Percentiles rank a stretch among this genome's conserved stretches.
phyloP scores from a whole-genome alignment of 2,329 filamentous ascomycete genomes.

The Colletotrichum magnum region DNA sequence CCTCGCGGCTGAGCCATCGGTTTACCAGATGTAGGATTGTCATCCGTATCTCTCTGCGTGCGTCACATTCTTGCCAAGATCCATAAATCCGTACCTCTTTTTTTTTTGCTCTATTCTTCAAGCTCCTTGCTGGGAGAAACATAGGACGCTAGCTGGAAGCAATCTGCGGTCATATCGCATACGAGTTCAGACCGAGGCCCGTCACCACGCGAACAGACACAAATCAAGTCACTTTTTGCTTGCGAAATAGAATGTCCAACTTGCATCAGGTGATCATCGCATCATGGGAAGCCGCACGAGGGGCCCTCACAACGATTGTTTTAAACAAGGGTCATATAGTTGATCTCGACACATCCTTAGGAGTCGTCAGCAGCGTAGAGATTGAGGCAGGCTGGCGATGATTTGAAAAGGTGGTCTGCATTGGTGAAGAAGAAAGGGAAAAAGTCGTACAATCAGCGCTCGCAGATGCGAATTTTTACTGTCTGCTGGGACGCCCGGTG shows the following conservation, averaged over 20 bases:
- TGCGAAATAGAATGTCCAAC: constrained; percentile 61
- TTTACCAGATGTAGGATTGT: constrained; percentile 42
- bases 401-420: constrained; percentile 63
- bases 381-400: constrained; percentile 53
- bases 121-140: not conserved
- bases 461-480: constrained; percentile 38
- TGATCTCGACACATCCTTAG: constrained; percentile 71
- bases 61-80: not conserved
- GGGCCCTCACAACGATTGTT: constrained; percentile 80
- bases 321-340: constrained; percentile 72
- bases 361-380: constrained; percentile 62
- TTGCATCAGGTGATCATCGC: constrained; percentile 78
- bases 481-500: not conserved
- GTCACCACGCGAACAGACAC: too few species aligned
- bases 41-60: constrained; percentile 32
- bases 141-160: not conserved
- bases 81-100: constrained; percentile 29
- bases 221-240: not conserved
- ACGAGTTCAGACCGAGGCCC: not conserved
- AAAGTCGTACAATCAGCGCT: constrained; percentile 3
- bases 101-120: not conserved
- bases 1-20: constrained; percentile 41
- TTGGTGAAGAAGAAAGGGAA: constrained; percentile 50
- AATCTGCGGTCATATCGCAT: not conserved
- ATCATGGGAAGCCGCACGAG: constrained; percentile 74